Base-by-base conservation (phyloP, 106 monocot species). In the Agapanthus africanus region DNA sequence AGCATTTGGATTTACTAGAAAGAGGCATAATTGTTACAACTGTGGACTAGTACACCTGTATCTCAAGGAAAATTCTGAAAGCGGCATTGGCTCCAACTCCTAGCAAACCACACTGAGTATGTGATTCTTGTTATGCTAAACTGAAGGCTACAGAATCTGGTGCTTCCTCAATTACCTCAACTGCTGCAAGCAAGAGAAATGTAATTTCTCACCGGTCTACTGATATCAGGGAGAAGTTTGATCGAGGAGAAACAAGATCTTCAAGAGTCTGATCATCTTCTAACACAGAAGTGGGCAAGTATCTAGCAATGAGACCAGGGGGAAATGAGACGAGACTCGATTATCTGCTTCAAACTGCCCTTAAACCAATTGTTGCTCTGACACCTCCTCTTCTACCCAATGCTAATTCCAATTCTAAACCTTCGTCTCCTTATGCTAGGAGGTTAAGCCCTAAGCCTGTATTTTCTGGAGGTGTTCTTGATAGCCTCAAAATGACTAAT, bases 1-100 rank as follows among this genome's bases (percentile, higher is more conserved):
- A 65, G 78, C 85, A 75, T 89, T 89, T 75, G 81, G 79, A 23
- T 89, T 89, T 30, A 85, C 82, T 27, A 74, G 88, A 54, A 84
- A 88, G 65, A 78, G 88, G 15, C 88, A 88, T 52, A 84, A 84
- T 65, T 88, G 88, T 63, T 88, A 84, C 50, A 88, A 88, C 21
- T 88, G 88, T 74, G 88, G 84, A 39, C 25, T 88, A 39, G 81
- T 88, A 37, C 74, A 77, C 37, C 31, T 88, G 88, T 50, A 88
- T 81, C 64, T 79, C 79, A 15, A 81, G 61, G 67, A 88, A 88
- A 66, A 66, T 79, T 16, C 11, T 84, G 49, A 75, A 76, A 59
- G 88, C 88, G 56, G 79, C 81, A 47, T 62, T 88, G 31, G 84
- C 88, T 28, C 88, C 88, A 66, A 82, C 65, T 74, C 82, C 85